Conservation (phyloP, 2,329 filamentous ascomycete genomes). For the Aspergillus fructus region DNA sequence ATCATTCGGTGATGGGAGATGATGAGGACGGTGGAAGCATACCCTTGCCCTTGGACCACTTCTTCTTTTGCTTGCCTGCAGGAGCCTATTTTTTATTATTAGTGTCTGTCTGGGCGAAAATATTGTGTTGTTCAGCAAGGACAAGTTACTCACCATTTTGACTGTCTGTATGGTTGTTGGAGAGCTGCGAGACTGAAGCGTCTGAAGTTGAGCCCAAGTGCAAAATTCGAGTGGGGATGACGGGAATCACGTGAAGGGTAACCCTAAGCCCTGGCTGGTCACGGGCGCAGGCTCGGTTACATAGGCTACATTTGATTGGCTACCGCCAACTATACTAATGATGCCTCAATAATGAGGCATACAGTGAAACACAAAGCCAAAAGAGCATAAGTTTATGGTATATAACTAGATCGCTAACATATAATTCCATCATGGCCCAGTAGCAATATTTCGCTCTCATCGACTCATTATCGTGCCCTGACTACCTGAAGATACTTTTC, state of each 20-base stretch:
- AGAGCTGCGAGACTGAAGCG: conserved; percentile 26
- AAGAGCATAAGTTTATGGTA: neutral
- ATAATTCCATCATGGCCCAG: neutral
- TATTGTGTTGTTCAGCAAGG: neutral
- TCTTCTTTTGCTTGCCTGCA: conserved; percentile 57
- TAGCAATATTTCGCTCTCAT: conserved; percentile 4
- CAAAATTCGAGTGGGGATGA: conserved; percentile 42
- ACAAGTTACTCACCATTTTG: conserved; percentile 37
- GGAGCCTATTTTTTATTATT: conserved; percentile 39
- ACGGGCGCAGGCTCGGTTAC: conserved; percentile 18
- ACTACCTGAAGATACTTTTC: conserved; percentile 18
- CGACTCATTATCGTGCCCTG: conserved; percentile 21
- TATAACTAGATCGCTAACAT: neutral
- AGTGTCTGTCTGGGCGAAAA: conserved; percentile 3
- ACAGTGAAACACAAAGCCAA: neutral
- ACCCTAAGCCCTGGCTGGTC: conserved; percentile 35
- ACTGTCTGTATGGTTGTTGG: conserved; percentile 36
- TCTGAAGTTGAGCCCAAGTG: conserved; percentile 30
- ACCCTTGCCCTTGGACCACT: conserved; percentile 60
- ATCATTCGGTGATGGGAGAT: conserved; percentile 14
- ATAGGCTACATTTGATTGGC: conserved; percentile 14
- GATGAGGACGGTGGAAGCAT: conserved; percentile 29
- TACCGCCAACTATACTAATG: neutral
- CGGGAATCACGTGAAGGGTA: conserved; percentile 19
- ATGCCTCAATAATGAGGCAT: conserved; percentile 6